Evolutionary conservation across 257 asterid genomes (phyloP).

Genomic region (Handroanthus guayacan): DNA sequence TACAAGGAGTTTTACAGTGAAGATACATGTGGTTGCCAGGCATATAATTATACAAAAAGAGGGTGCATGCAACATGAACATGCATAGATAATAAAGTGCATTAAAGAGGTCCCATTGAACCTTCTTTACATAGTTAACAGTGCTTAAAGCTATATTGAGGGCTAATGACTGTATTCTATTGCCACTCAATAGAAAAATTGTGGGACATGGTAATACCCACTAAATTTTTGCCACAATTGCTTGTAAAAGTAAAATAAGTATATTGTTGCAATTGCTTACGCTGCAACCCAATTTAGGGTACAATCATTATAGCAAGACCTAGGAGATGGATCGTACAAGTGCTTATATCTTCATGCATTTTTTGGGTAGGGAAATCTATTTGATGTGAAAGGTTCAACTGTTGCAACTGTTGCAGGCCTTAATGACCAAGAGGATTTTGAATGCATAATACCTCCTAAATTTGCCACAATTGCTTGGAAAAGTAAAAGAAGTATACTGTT

Average conservation of each 20-base stretch:
- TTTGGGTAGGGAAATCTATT: neutral
- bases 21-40: slow-evolving; percentile 18
- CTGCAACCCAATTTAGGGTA: neutral
- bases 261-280: neutral
- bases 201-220: neutral
- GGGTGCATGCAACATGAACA: slow-evolving; percentile 25
- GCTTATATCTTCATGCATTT: neutral
- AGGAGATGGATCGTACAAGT: neutral
- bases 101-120: neutral
- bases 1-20: slow-evolving; percentile 16
- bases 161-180: neutral
- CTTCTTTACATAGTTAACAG: slow-evolving; percentile 16
- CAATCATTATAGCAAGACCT: neutral
- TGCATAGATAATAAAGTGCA: neutral
- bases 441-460: slow-evolving; percentile 4
- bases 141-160: neutral
- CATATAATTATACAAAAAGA: slow-evolving; percentile 7
- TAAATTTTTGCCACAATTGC: neutral
- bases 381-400: neutral
- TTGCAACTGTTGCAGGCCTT: neutral
- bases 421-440: neutral
- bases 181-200: neutral
- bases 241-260: neutral
- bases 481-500: neutral
- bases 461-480: slow-evolving; percentile 9